These are phyloP conservation scores for Globisporangium nunn DNA, from an alignment of 352 stramenopile species.

Conservation along the genomic window DNA sequence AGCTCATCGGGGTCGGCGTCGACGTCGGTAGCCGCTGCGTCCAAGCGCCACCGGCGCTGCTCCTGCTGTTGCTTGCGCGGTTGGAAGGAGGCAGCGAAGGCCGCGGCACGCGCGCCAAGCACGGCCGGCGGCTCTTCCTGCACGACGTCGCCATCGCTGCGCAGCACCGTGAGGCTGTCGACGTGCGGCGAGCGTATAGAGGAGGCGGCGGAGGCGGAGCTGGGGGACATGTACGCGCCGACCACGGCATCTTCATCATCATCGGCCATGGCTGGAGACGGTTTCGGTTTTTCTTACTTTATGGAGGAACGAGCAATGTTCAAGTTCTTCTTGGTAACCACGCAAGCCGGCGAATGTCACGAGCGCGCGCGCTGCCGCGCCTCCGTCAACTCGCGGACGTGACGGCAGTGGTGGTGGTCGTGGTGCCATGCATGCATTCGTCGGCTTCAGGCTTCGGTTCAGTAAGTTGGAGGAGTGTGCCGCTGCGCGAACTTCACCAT, in stretches of 20 bases:
- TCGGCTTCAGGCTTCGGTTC: background rate
- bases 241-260: background rate
- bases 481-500: too few relatives aligned
- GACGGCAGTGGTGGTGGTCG: too few relatives aligned
- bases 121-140: conserved; percentile 14
- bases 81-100: conserved; percentile 2
- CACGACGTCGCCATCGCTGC: conserved; percentile 13
- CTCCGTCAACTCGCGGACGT: background rate
- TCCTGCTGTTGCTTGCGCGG: background rate
- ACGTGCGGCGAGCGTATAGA: background rate
- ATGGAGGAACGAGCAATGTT: too few relatives aligned
- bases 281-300: background rate
- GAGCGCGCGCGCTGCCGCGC: background rate
- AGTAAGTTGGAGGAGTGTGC: too few relatives aligned
- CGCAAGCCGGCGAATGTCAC: background rate
- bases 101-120: conserved; percentile 4
- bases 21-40: background rate
- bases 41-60: too few relatives aligned
- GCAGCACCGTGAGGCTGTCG: conserved; percentile 7
- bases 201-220: background rate
- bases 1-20: conserved; percentile 21
- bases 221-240: conserved; percentile 5
- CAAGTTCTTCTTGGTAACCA: too few relatives aligned
- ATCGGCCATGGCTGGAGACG: background rate
- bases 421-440: too few relatives aligned